phyloP scores from a whole-genome alignment of 768 basidiomycete species.

The Mycena metata region DNA sequence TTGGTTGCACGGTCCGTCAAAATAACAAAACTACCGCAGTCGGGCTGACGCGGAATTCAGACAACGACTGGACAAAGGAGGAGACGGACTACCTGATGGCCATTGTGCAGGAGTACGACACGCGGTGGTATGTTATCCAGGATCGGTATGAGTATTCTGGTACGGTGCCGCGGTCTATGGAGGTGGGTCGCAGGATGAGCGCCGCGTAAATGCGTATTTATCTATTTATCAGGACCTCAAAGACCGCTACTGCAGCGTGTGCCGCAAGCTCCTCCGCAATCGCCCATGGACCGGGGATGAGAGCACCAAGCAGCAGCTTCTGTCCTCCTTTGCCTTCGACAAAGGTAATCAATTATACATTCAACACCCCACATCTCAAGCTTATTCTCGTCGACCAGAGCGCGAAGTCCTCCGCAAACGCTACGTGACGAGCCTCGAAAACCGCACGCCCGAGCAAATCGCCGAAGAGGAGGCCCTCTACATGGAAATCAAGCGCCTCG shows the following conservation, averaged over 20 bases:
- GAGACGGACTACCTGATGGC: conserved; percentile 95
- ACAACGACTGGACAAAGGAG: conserved; percentile 90
- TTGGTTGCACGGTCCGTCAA: conserved; percentile 75
- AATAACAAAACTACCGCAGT: not conserved
- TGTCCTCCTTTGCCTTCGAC: conserved; percentile 87
- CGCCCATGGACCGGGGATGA: conserved; percentile 91
- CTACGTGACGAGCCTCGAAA: conserved; percentile 89
- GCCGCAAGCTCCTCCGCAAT: conserved; percentile 87
- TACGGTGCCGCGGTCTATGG: conserved; percentile 71
- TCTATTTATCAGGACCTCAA: conserved; percentile 80
- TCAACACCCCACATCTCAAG: too few species aligned
- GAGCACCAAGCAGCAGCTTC: conserved; percentile 71
- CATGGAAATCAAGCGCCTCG: conserved; percentile 93
- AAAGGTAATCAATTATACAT: conserved; percentile 66
- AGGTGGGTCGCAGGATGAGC: conserved; percentile 60
- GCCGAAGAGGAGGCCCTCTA: conserved; percentile 96
- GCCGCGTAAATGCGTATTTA: not conserved
- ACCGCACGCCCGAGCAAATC: conserved; percentile 89
- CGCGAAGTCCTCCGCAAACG: conserved; percentile 91
- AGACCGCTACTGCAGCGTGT: conserved; percentile 93
- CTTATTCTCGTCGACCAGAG: conserved; percentile 57
- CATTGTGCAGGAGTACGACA: conserved; percentile 84
- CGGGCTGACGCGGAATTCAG: conserved; percentile 51
- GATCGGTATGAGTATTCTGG: conserved; percentile 88
- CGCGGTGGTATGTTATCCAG: conserved; percentile 89